phyloP scores from a whole-genome alignment of 202 grass and related monocot species.

The Musa balbisiana region DNA sequence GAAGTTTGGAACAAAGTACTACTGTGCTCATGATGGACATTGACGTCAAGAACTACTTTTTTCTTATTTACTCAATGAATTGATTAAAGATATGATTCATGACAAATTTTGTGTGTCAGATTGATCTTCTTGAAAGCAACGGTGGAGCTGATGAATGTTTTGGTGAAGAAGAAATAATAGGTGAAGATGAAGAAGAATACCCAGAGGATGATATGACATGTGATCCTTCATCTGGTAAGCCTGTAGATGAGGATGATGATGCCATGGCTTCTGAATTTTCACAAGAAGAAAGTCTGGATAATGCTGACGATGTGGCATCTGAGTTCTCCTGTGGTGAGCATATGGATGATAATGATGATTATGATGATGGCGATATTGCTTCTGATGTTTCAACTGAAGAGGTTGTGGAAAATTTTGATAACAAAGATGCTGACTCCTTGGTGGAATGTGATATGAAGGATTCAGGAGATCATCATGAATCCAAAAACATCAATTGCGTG shows the following conservation, averaged over 20 bases:
- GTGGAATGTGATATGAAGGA: conserved; percentile 30
- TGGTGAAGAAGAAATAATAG: conserved; percentile 29
- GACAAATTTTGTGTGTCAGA: conserved; percentile 34
- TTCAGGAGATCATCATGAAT: conserved; percentile 16
- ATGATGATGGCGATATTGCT: not conserved
- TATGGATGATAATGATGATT: conserved; percentile 16
- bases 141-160: conserved; percentile 32
- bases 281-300: conserved; percentile 38
- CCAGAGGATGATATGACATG: conserved; percentile 37
- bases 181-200: conserved; percentile 29
- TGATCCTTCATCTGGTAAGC: conserved; percentile 41
- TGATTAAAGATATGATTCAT: conserved; percentile 7
- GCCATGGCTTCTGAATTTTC: conserved; percentile 20
- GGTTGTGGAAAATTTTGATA: conserved; percentile 22
- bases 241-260: conserved; percentile 33
- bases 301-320: conserved; percentile 22
- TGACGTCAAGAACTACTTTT: not conserved
- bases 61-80: conserved; percentile 6
- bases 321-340: conserved; percentile 29
- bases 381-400: conserved; percentile 27
- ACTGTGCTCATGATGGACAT: not conserved
- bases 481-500: conserved; percentile 28
- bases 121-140: conserved; percentile 62
- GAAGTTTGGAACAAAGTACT: conserved; percentile 99
- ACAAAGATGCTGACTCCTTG: conserved; percentile 10